Evolutionary conservation across 768 basidiomycete genomes (phyloP).

Genomic region (Naganishia kalamii): DNA sequence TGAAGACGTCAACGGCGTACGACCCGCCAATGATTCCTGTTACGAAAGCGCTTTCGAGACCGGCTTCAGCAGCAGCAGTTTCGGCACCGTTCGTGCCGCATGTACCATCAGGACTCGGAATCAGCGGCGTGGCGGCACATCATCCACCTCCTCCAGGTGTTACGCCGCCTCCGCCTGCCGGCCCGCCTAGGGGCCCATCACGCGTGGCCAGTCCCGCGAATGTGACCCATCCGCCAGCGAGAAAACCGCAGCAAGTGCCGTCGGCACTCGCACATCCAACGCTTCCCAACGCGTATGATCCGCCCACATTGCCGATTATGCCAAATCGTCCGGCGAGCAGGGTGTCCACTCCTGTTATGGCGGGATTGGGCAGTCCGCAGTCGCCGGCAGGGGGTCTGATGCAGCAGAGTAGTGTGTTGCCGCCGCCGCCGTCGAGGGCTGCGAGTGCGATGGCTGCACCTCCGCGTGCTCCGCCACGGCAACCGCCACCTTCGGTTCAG

Average conservation of each 20-base stretch:
- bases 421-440: background rate
- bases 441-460: background rate
- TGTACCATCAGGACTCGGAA: slow-evolving; percentile 2
- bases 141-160: slow-evolving; percentile 24
- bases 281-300: slow-evolving; percentile 3
- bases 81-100: slow-evolving; percentile 5
- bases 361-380: background rate
- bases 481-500: background rate
- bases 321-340: slow-evolving; percentile 49
- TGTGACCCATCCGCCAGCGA: background rate
- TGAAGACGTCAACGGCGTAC: slow-evolving; percentile 63
- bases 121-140: background rate
- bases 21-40: slow-evolving; percentile 65
- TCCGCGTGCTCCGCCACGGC: background rate
- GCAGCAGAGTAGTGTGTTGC: background rate
- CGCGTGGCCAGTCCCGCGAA: background rate
- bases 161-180: slow-evolving; percentile 25
- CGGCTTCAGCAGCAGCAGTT: slow-evolving; percentile 15
- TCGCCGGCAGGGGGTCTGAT: background rate
- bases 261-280: background rate
- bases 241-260: background rate
- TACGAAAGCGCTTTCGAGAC: slow-evolving; percentile 25
- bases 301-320: slow-evolving; percentile 15
- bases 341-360: slow-evolving; percentile 56
- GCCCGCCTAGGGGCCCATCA: slow-evolving; percentile 21